phyloP scores from a whole-genome alignment of 2,329 filamentous ascomycete genomes.

The Shiraia bambusicola region DNA sequence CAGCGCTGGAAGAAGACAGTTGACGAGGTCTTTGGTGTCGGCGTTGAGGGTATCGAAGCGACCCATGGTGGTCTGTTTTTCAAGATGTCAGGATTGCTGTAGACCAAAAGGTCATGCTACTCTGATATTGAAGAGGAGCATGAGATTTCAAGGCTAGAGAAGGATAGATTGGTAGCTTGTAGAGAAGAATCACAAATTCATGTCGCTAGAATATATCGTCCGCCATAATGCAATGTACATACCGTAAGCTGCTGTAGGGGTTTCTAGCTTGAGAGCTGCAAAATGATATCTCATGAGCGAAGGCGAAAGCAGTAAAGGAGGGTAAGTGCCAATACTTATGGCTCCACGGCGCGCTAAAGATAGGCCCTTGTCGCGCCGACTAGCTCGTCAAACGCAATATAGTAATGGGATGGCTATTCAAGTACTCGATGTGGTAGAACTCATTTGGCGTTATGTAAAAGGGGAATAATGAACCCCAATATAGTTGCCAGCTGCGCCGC shows the following conservation, averaged over 20 bases:
- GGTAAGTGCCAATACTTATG: too few relatives aligned
- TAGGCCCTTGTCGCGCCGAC: too few relatives aligned
- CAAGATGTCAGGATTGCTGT: neutral
- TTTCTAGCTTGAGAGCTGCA: too few relatives aligned
- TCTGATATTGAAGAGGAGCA: neutral
- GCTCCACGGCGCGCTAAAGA: too few relatives aligned
- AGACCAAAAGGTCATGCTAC: neutral
- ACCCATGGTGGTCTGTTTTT: conserved; percentile 22
- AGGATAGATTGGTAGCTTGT: neutral
- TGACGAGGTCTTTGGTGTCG: conserved; percentile 35
- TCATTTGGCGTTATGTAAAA: too few relatives aligned
- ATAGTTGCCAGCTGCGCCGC: too few relatives aligned
- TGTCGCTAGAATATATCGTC: too few relatives aligned
- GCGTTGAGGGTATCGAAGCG: conserved; percentile 37
- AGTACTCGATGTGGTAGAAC: neutral
- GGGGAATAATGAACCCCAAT: too few relatives aligned
- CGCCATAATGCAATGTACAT: too few relatives aligned
- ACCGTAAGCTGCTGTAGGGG: too few relatives aligned
- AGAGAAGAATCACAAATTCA: neutral
- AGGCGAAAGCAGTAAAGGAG: neutral
- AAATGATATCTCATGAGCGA: neutral
- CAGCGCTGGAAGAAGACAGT: conserved; percentile 34
- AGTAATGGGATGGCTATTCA: too few relatives aligned
- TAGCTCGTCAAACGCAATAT: too few relatives aligned
- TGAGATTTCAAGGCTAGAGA: neutral